phyloP scores from a whole-genome alignment of 73 alveolate genomes.

The Tetrahymena borealis region DNA sequence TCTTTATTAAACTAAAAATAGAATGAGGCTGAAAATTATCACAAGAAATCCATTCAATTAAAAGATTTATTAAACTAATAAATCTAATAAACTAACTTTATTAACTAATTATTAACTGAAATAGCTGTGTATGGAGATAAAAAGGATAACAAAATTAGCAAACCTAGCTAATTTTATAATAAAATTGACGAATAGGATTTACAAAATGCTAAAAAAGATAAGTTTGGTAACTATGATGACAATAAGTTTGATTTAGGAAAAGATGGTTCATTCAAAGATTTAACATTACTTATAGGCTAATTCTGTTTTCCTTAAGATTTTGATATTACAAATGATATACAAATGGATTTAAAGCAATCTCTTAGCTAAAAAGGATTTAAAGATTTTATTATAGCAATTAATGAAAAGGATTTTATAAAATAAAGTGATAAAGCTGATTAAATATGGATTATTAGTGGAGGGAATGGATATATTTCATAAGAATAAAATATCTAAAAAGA shows the following conservation, averaged over 20 bases:
- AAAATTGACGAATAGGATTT: background rate
- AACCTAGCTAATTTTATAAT: background rate
- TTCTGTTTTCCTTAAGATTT: background rate
- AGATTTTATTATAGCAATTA: too few species aligned
- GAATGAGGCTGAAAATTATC: background rate
- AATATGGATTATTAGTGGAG: too few species aligned
- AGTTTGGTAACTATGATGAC: background rate
- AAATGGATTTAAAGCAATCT: too few species aligned
- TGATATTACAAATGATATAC: too few species aligned
- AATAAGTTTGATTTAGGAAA: background rate
- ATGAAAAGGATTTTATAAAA: too few species aligned
- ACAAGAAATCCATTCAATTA: background rate
- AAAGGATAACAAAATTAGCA: background rate
- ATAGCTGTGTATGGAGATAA: background rate
- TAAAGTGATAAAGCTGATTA: too few species aligned
- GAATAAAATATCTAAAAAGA: too few species aligned
- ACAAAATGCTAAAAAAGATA: background rate
- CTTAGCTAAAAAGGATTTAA: too few species aligned
- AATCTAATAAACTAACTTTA: background rate
- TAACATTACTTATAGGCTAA: background rate
- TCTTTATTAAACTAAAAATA: too few species aligned
- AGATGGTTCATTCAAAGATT: background rate
- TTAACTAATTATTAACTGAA: background rate
- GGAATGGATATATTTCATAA: too few species aligned
- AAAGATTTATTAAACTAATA: background rate